Evolutionary conservation across 2,329 filamentous ascomycete genomes (phyloP), one percentile per base, ranked within the genome.

Genomic region (Penicillium sp.): DNA sequence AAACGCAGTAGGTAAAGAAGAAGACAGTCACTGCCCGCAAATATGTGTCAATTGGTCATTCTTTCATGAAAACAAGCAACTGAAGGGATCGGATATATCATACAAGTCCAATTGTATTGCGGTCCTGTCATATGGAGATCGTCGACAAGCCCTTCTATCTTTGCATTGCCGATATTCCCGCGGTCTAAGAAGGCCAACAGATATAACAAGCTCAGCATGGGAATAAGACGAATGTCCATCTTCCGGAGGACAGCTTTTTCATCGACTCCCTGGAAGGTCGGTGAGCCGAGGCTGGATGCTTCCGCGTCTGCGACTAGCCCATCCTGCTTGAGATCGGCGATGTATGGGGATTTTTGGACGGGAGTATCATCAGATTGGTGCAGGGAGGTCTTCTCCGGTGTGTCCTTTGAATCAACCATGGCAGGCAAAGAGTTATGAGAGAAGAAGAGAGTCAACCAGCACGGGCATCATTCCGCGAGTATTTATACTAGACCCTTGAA

Each of bases 81-180:
- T 3, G 16, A 13, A 5, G 18, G 15, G 23, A 9, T 42, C 6
- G 7, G 23, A 7, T 46, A 6, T 7, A 12, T 35, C 63, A 37
- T 63, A 68, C 66, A 64, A 31, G 60, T 61, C 66, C 63, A 67
- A 70, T 65, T 71, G 46, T 69, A 71, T 25, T 71, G 56, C 23
- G 58, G 57, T 6, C 65, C 67, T 3, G 61, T 67, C 62, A 71
- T 63, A 39, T 68, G 18, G 18, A 71, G 47, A 52, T 70, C 65
- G 3, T 65, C 62, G 18, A 65, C 40, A 35, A 71, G 52, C 6
- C 68, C 68, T 50, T 69, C 68, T 15, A 72, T 65, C 23, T 70
- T 68, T 7, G 70, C 70, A 52, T 72, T 72, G 2, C 70, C 70
- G 12, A 72, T 69, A 54, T 72, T 72, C 3, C 69, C 66, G 13